Evolutionary conservation across 805 yeast genomes (phyloP).

Genomic region (Pichia rugopelliculosa): DNA sequence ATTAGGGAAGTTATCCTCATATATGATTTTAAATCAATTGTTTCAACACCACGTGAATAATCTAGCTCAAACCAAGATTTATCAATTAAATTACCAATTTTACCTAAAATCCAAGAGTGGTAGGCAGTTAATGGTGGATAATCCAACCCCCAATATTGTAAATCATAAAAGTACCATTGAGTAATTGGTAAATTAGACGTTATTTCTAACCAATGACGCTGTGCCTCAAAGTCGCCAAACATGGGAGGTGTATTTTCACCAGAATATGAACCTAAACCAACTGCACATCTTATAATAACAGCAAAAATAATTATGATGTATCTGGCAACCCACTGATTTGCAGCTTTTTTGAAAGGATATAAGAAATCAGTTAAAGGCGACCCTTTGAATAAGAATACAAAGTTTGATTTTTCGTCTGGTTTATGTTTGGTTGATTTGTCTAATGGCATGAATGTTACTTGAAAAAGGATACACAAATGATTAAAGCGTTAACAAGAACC

Average conservation of each 20-base stretch:
- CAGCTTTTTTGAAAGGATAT: conserved; percentile 71
- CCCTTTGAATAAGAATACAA: conserved; percentile 28
- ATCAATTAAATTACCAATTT: conserved; percentile 57
- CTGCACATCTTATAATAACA: conserved; percentile 69
- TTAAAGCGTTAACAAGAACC: no score
- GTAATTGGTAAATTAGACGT: conserved; percentile 67
- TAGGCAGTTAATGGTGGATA: conserved; percentile 96
- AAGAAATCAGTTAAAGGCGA: conserved; percentile 75
- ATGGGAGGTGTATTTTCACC: conserved; percentile 69
- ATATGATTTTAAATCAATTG: conserved; percentile 58
- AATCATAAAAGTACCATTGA: conserved; percentile 85
- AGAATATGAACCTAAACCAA: conserved; percentile 84
- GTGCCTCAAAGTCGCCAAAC: conserved; percentile 96
- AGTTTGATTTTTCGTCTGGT: conserved; percentile 11
- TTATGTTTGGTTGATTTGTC: background rate
- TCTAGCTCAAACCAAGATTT: conserved; percentile 71
- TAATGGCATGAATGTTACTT: background rate
- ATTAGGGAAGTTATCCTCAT: conserved; percentile 77
- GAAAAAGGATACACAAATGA: no score
- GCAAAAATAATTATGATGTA: conserved; percentile 69
- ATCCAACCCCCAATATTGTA: conserved; percentile 93
- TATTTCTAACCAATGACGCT: conserved; percentile 95
- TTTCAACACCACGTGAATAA: conserved; percentile 69
- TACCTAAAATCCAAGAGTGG: conserved; percentile 78
- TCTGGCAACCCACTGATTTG: conserved; percentile 85